A percentile compares a stretch with the other conserved stretches of the same genome.
These are phyloP conservation scores for Solanum sitiens DNA, from an alignment of 257 asterid genomes.

Conservation along the genomic window DNA sequence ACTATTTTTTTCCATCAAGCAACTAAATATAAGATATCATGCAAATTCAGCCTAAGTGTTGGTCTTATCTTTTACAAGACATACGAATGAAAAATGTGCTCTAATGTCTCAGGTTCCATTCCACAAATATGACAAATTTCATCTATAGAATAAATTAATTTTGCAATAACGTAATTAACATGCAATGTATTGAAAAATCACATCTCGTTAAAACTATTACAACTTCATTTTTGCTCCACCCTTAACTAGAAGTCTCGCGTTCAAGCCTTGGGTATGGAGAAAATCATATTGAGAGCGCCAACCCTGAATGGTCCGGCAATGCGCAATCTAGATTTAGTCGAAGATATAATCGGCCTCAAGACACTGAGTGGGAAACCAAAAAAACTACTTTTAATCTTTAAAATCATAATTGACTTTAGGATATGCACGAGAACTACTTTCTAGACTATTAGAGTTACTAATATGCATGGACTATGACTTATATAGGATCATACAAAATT, in stretches of 20 bases:
- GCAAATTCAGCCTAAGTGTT: not conserved
- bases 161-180: not conserved
- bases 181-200: not conserved
- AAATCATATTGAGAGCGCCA: not conserved
- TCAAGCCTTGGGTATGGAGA: not conserved
- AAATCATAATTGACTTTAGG: not conserved
- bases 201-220: not conserved
- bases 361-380: not conserved
- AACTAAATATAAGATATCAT: not conserved
- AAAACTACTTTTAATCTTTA: not conserved
- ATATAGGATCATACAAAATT: no score
- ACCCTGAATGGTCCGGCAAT: not conserved
- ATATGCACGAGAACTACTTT: not conserved
- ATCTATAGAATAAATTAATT: not conserved
- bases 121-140: not conserved
- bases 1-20: not conserved
- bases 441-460: not conserved
- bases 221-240: not conserved
- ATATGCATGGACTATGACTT: not conserved
- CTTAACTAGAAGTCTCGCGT: not conserved
- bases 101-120: not conserved
- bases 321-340: not conserved
- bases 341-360: not conserved
- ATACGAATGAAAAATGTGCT: not conserved
- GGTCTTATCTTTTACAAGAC: not conserved